phyloP scores from a whole-genome alignment of 208 protist genomes.

The Trypanosoma avium region DNA sequence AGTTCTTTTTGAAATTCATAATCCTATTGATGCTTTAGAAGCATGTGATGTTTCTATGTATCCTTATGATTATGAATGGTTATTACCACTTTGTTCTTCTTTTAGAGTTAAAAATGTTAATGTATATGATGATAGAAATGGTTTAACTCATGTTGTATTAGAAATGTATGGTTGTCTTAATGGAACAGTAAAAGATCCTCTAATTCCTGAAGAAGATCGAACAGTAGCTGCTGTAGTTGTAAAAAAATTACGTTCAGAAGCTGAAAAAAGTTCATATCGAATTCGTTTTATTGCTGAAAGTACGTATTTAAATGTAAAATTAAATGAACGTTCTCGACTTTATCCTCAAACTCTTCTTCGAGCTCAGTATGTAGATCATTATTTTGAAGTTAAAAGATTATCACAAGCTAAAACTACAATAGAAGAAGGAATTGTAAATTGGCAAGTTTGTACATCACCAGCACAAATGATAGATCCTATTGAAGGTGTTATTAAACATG shows the following conservation, averaged over 20 bases:
- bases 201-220: slow-evolving; percentile 74
- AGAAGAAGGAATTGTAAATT: slow-evolving; percentile 72
- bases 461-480: slow-evolving; percentile 58
- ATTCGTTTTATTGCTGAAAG: slow-evolving; percentile 45
- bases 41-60: slow-evolving; percentile 67
- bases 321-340: slow-evolving; percentile 58
- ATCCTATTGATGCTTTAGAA: slow-evolving; percentile 62
- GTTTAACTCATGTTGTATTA: slow-evolving; percentile 71
- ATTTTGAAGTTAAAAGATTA: slow-evolving; percentile 51
- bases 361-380: slow-evolving; percentile 78
- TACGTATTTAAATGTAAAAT: slow-evolving; percentile 43
- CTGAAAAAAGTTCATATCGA: slow-evolving; percentile 39
- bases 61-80: slow-evolving; percentile 74
- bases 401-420: slow-evolving; percentile 65
- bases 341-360: slow-evolving; percentile 74
- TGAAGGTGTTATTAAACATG: slow-evolving; percentile 76
- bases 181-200: slow-evolving; percentile 41
- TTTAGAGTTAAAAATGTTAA: slow-evolving; percentile 61
- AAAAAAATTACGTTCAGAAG: slow-evolving; percentile 44
- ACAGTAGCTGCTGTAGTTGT: slow-evolving; percentile 60
- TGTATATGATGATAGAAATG: slow-evolving; percentile 48
- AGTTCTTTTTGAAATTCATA: slow-evolving; percentile 78
- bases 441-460: slow-evolving; percentile 74
- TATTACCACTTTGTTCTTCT: slow-evolving; percentile 75
- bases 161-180: slow-evolving; percentile 66